Conservation (phyloP, 1,139 yeast species). For the Lodderomyces margitis region DNA sequence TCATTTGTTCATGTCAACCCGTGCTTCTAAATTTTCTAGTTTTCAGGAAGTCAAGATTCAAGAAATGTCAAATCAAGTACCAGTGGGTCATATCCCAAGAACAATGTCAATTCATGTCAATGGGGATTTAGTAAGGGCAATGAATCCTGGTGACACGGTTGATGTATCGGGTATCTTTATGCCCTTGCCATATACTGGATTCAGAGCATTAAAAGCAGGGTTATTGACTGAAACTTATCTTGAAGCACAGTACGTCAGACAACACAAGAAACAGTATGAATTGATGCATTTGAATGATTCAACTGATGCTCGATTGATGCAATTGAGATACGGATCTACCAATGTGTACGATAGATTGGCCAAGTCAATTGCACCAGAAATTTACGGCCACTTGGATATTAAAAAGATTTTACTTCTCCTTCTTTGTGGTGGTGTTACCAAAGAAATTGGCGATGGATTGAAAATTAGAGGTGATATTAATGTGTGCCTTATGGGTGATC, state of each 20-base stretch:
- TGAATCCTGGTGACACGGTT: slow-evolving; percentile 93
- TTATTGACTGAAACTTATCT: slow-evolving; percentile 89
- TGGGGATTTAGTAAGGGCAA: slow-evolving; percentile 83
- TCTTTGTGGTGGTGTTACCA: slow-evolving; percentile 93
- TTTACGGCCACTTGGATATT: slow-evolving; percentile 90
- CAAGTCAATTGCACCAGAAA: slow-evolving; percentile 94
- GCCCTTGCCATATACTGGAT: slow-evolving; percentile 96
- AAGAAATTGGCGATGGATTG: slow-evolving; percentile 94
- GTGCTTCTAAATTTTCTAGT: slow-evolving; percentile 93
- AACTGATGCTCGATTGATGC: slow-evolving; percentile 53
- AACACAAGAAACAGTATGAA: slow-evolving; percentile 88
- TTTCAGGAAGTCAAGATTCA: slow-evolving; percentile 96
- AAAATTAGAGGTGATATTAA: slow-evolving; percentile 97
- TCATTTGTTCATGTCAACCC: slow-evolving; percentile 85
- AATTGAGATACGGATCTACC: slow-evolving; percentile 49
- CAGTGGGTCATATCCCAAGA: slow-evolving; percentile 97
- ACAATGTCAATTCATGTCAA: slow-evolving; percentile 79
- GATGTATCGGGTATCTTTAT: slow-evolving; percentile 89
- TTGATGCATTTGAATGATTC: slow-evolving; percentile 57
- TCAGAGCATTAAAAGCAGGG: slow-evolving; percentile 88
- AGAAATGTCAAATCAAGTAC: slow-evolving; percentile 94
- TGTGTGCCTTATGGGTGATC: slow-evolving; percentile 97
- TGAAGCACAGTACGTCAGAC: slow-evolving; percentile 81
- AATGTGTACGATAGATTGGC: slow-evolving; percentile 80
- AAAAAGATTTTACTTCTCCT: slow-evolving; percentile 84